Conservation (phyloP, 116 monocot genomes). For the Phalaenopsis hybrid region DNA sequence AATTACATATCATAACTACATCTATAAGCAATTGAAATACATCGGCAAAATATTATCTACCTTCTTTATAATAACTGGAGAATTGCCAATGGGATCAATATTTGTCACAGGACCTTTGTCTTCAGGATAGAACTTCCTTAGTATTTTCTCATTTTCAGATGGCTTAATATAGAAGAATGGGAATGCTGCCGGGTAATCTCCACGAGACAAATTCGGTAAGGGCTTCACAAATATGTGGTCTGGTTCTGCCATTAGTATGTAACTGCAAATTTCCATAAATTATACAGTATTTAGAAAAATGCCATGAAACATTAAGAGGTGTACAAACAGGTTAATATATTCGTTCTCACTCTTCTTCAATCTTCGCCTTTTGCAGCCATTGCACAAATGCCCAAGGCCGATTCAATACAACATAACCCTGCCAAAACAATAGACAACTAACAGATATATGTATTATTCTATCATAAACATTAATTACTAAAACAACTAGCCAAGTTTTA, state of each 20-base stretch:
- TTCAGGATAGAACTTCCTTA: constrained; percentile 66
- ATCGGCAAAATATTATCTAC: constrained; percentile 5
- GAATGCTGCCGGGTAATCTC: constrained; percentile 45
- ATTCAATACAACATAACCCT: constrained; percentile 92
- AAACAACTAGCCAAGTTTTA: no score
- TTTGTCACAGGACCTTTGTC: constrained; percentile 68
- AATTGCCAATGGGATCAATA: constrained; percentile 88
- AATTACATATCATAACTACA: neutral
- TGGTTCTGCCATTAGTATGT: constrained; percentile 79
- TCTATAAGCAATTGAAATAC: no score
- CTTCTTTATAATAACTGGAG: constrained; percentile 89
- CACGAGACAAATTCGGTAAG: constrained; percentile 56
- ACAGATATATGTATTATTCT: no score
- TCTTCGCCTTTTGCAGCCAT: constrained; percentile 76
- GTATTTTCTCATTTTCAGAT: constrained; percentile 43
- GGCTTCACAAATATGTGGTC: constrained; percentile 74
- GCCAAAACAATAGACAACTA: constrained; percentile 9
- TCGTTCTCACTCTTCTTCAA: constrained; percentile 62
- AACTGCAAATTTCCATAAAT: constrained; percentile 32
- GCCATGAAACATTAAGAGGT: neutral
- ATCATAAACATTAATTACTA: no score
- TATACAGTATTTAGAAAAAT: neutral
- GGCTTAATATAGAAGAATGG: constrained; percentile 89
- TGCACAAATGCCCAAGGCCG: constrained; percentile 98
- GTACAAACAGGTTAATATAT: neutral